phyloP scores from a whole-genome alignment of 257 asterid genomes.

The Ajuga chamaepitys region DNA sequence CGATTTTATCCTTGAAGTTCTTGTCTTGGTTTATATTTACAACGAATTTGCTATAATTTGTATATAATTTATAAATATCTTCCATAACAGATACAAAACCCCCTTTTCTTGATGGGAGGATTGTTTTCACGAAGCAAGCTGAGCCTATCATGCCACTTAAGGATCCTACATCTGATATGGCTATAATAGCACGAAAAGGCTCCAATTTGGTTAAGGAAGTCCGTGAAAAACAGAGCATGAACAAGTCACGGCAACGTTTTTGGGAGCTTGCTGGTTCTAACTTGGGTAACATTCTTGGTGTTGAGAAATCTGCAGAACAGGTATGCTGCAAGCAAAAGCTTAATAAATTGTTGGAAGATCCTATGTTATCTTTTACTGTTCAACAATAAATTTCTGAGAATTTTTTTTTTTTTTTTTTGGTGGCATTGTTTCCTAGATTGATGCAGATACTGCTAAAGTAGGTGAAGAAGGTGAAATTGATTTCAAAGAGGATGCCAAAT shows the following conservation, averaged over 20 bases:
- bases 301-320: conserved; percentile 91
- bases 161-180: conserved; percentile 99
- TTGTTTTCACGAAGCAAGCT: conserved; percentile 90
- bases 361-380: neutral
- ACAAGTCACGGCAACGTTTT: conserved; percentile 91
- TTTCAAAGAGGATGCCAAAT: conserved; percentile 89
- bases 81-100: conserved; percentile 79
- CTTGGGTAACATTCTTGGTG: conserved; percentile 92
- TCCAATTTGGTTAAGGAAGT: conserved; percentile 82
- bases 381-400: conserved; percentile 14
- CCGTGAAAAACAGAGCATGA: conserved; percentile 88
- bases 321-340: conserved; percentile 26
- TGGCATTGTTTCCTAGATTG: conserved; percentile 56
- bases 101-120: conserved; percentile 95
- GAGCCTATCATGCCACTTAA: conserved; percentile 91
- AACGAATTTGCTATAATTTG: neutral
- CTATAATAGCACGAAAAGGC: conserved; percentile 93
- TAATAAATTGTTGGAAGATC: conserved; percentile 10
- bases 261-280: conserved; percentile 99
- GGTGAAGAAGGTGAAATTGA: conserved; percentile 98
- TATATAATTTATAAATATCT: conserved; percentile 19
- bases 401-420: conserved; percentile 7
- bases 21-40: conserved; percentile 6
- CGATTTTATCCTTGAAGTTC: neutral
- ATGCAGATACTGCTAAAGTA: conserved; percentile 93